Base-by-base conservation (phyloP, 176 grass and related monocot genomes). In the Areca catechu region DNA sequence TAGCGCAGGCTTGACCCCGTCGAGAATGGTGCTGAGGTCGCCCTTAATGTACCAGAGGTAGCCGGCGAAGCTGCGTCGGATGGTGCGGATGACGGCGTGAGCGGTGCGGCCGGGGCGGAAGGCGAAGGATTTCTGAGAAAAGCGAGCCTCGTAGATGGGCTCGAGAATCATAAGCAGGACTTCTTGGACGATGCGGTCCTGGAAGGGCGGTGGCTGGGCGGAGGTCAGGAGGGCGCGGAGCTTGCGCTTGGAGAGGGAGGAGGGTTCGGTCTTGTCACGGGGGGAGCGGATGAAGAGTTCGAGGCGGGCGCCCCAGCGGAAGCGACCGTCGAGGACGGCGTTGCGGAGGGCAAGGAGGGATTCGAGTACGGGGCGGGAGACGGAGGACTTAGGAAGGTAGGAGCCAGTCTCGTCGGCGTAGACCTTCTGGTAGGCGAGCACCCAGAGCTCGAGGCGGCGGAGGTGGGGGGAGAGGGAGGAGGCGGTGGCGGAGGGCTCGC, bases 21-120 rank as follows among this genome's bases (percentile, higher is more conserved):
- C 71, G 6, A 97, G 79, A 28, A 97, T 78, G 29, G 92, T 81
- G 61, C 77, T 87, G 62, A 97, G 63, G 62, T 97, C 92, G 47
- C 92, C 92, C 57, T 85, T 97, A 37, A 91, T 80, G 67, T 97
- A 97, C 92, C 92, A 97, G 7, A 97, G 80, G 75, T 97, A 91
- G 0, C 86, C 83, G 3, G 92, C 83, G 57, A 84, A 97, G 74
- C 65, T 84, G 59, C 92, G 71, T 34, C 92, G 77, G 57, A 97
- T 90, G 75, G 86, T 88, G 19, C 86, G 83, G 37, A 97, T 77
- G 0, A 77, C 80, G 4, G 80, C 82, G 47, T 97, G 92, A 7
- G 92, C 70, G 48, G 75, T 79, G 47, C 92, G 92, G 6, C 86
- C 92, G 0, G 86, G 92, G 25, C 86, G 86, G 64, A 97, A 97